Conservation (phyloP, 2,329 filamentous ascomycete species). For the Trichoderma sp. region DNA sequence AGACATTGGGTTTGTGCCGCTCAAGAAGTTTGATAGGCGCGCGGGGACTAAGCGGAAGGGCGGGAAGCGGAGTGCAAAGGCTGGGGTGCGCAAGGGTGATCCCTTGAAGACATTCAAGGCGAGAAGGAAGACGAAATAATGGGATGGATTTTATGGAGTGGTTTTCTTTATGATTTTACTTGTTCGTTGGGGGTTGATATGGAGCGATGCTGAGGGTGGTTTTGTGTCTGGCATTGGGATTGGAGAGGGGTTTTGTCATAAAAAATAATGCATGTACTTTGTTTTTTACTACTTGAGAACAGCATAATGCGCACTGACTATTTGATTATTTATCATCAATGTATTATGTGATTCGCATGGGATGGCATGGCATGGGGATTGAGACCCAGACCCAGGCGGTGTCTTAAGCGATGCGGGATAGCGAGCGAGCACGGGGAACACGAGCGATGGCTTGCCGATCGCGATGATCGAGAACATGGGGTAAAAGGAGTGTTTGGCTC, state of each 20-base stretch:
- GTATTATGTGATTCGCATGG: background rate
- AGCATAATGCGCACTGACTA: background rate
- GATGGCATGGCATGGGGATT: background rate
- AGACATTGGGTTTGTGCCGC: conserved; percentile 74
- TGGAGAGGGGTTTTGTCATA: background rate
- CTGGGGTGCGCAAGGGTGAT: conserved; percentile 67
- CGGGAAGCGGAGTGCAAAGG: conserved; percentile 42
- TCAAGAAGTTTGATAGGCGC: conserved; percentile 54
- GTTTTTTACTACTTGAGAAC: background rate
- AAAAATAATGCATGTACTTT: background rate
- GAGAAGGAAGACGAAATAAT: conserved; percentile 45
- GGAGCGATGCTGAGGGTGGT: background rate
- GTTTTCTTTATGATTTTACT: background rate
- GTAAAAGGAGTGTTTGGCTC: background rate
- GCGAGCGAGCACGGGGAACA: background rate
- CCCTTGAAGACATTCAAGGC: conserved; percentile 87
- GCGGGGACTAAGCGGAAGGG: conserved; percentile 44
- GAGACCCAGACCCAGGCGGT: background rate
- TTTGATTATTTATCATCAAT: background rate
- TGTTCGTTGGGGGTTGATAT: background rate
- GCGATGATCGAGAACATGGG: background rate
- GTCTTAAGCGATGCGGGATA: background rate
- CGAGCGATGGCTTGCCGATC: background rate
- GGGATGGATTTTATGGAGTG: background rate
- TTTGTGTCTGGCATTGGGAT: background rate